phyloP scores from a whole-genome alignment of 163 green algal genomes.

The Prototheca stagnorum region DNA sequence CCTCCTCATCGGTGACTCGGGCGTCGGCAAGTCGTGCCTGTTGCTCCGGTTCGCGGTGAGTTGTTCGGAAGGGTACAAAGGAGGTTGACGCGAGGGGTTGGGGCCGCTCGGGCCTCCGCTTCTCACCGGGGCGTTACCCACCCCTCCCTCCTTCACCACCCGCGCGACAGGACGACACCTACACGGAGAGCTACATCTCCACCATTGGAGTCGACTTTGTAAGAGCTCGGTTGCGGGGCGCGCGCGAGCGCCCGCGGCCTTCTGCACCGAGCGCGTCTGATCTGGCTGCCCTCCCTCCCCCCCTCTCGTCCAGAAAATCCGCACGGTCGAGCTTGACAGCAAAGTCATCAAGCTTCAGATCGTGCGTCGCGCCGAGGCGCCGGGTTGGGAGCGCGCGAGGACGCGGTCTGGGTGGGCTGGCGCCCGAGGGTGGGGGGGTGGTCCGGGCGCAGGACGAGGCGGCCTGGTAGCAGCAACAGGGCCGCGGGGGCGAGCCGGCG shows the following conservation, averaged over 20 bases:
- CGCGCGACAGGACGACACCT: conserved; percentile 97
- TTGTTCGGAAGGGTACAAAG: too few species aligned
- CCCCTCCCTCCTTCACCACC: too few species aligned
- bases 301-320: conserved; percentile 89
- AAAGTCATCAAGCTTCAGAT: conserved; percentile 99
- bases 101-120: too few species aligned
- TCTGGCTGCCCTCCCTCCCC: too few species aligned
- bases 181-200: conserved; percentile 98
- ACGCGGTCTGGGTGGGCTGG: not conserved
- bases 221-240: conserved; percentile 21
- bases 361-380: too few species aligned
- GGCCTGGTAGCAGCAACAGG: too few species aligned
- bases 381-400: not conserved
- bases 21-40: conserved; percentile 91
- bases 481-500: too few species aligned
- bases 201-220: conserved; percentile 99
- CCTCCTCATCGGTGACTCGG: conserved; percentile 87
- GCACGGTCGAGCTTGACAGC: conserved; percentile 94
- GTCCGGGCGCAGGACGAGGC: too few species aligned
- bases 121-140: too few species aligned
- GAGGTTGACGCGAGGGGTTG: too few species aligned
- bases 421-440: not conserved
- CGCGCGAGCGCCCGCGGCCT: too few species aligned
- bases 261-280: too few species aligned
- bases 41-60: conserved; percentile 86